Evolutionary conservation across 331 rosid species (phyloP), one percentile per base, ranked within the genome.

Genomic region (Phaseolus coccineus): DNA sequence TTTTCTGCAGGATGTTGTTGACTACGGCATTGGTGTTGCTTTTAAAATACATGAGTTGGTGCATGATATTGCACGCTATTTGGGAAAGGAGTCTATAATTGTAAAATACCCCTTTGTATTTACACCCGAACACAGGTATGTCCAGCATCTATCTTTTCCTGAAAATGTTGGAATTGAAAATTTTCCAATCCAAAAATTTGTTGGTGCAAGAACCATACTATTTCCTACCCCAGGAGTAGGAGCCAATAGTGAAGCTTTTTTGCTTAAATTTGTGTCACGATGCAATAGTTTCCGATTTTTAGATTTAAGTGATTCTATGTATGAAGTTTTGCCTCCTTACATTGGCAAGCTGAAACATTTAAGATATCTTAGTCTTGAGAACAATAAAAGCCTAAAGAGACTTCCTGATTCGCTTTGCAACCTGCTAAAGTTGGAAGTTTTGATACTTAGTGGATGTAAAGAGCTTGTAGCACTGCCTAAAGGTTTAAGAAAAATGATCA

Each of bases 31-130:
- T 3, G 8, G 44, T 2, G 53, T 30, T 28, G 0, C 1, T 0
- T 86, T 83, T 56, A 42, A n/a, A 28, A 67, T 83, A 16, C 89
- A 83, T 4, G 78, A 85, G 28, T 13, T 82, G 0, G 27, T 79
- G 15, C 88, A 81, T 39, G 78, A 85, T 73, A 62, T 77, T 39
- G 71, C 88, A 11, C 22, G 33, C 33, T 42, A 42, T 67, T 11
- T 42, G 19, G 71, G 47, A 19, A 44, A 15, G 19, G 33, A 40
- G 12, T 37, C 52, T n/a, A n/a, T 35, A 3, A 66, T 42, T 0
- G 35, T 24, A 3, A 67, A 14, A 40, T 22, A 22, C 37, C 55
- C 53, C 19, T 42, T 39, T 66, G 19, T 5, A 4, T 12, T 40
- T 67, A 13, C 1, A 40, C 51, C 35, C 0, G 31, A 12, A 28